These are phyloP conservation scores for Clavispora vitiphila DNA, from an alignment of 805 yeast species.

Conservation along the genomic window DNA sequence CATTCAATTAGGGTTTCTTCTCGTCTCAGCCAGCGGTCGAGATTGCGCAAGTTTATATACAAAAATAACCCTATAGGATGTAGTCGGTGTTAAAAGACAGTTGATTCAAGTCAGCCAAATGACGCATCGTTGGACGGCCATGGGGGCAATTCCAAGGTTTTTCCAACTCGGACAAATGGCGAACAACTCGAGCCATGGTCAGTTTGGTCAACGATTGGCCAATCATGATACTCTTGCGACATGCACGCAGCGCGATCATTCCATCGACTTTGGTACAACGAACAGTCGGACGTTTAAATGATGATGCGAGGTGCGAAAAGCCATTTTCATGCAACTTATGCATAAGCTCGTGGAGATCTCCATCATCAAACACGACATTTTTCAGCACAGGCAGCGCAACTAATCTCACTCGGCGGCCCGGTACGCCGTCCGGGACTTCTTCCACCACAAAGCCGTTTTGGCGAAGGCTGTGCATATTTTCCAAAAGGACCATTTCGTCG, in stretches of 20 bases:
- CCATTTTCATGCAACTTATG: conserved; percentile 43
- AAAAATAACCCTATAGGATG: conserved; percentile 1
- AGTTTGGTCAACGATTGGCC: conserved; percentile 60
- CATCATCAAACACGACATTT: conserved; percentile 55
- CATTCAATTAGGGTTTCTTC: too few species aligned
- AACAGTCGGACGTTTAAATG: neutral
- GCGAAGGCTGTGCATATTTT: conserved; percentile 51
- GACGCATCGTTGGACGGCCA: conserved; percentile 96
- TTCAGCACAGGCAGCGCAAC: conserved; percentile 71
- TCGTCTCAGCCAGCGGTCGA: too few species aligned
- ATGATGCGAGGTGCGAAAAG: neutral
- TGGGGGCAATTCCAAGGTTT: conserved; percentile 98
- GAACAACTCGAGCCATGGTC: conserved; percentile 67
- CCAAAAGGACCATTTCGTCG: conserved; percentile 71
- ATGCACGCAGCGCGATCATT: conserved; percentile 93
- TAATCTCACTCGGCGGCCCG: conserved; percentile 55
- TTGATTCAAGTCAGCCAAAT: conserved; percentile 55
- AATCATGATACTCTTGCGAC: conserved; percentile 90
- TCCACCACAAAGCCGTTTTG: conserved; percentile 68
- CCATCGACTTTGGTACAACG: conserved; percentile 73
- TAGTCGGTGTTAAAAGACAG: conserved; percentile 12
- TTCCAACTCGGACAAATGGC: conserved; percentile 62
- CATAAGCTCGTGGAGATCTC: conserved; percentile 75
- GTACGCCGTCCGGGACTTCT: conserved; percentile 44
- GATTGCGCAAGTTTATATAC: too few species aligned